Base-by-base conservation (phyloP, 2,329 filamentous ascomycete genomes). In the Ceratocystis lukuohia region DNA sequence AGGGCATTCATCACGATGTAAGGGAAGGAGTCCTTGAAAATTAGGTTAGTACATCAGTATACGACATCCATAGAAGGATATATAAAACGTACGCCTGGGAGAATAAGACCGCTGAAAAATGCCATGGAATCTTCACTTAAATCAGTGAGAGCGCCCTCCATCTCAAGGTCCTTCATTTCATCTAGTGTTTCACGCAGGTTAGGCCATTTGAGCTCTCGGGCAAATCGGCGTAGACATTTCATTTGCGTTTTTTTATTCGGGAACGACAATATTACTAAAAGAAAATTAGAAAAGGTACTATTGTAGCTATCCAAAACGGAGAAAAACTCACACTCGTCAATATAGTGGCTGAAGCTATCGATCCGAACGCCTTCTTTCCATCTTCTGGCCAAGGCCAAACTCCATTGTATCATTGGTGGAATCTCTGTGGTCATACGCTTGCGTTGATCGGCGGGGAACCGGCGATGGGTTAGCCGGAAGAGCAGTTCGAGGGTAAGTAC, bases 1-100 rank as follows among this genome's bases (percentile, higher is more conserved):
- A 91, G 79, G 3, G 87, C 83, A 72, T 90, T 91, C 86, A 91
- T 91, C 59, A 89, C 84, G 46, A 90, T 80, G 75, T 88, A 91
- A 2, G 88, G 86, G 59, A 89, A 83, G 0, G 83, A 85, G 3
- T 80, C 76, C 80, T 82, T 68, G 48, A 28, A n/a, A 5, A 30
- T 61, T 20, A 7, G 10, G 63, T 69, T 53, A 70, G 64, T 59
- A 56, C 22, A 30, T n/a, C n/a, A 41, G 25, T 10, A 41, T 33
- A 33, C 37, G 37, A 33, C 20, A 30, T 64, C 41, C 20, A 30
- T 17, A 15, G 3, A 8, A 17, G 17, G 2, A 66, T n/a, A 20
- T 15, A 30, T 56, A 12, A 8, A 41, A 73, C 84, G 80, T 74
- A 82, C 80, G 10, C 88, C 88, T 7, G 88, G 88, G 2, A 91